Conservation (phyloP, 371 early-diverging fungal species). For the Lichtheimia ornata region DNA sequence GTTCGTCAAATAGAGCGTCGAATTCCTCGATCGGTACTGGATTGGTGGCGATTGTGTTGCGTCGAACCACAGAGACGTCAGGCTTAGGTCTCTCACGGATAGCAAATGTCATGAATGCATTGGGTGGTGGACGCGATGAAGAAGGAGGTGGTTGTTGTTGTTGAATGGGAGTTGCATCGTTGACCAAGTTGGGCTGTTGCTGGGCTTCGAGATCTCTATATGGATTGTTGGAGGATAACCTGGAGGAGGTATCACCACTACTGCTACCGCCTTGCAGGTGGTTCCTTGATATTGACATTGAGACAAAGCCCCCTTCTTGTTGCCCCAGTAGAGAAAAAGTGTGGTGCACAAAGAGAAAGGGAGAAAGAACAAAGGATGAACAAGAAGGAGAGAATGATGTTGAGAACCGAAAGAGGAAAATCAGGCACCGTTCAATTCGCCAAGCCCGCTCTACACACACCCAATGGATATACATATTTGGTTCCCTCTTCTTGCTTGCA, state of each 20-base stretch:
- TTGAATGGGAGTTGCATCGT: no score
- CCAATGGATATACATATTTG: no score
- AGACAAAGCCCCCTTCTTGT: constrained; percentile 3
- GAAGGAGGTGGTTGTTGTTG: background rate
- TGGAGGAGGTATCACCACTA: constrained; percentile 3
- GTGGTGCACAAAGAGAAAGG: no score
- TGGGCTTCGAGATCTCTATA: constrained; percentile 12
- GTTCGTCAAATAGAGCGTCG: constrained; percentile 15
- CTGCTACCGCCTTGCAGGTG: constrained; percentile 6
- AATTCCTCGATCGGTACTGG: constrained; percentile 11
- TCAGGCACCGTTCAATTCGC: no score
- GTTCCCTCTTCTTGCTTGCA: no score
- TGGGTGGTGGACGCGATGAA: constrained; percentile 3
- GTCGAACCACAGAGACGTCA: background rate
- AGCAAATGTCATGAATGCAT: constrained; percentile 17
- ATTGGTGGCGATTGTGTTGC: constrained; percentile 7
- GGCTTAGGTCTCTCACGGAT: background rate
- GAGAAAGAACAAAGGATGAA: no score
- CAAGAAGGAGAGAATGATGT: no score
- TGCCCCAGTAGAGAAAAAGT: no score
- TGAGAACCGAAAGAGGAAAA: no score
- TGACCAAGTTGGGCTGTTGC: background rate
- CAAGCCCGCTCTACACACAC: no score
- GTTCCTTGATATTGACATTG: constrained; percentile 11
- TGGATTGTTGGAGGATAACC: constrained; percentile 19